Conservation (phyloP, 331 rosid species). For the Malus hybrid region DNA sequence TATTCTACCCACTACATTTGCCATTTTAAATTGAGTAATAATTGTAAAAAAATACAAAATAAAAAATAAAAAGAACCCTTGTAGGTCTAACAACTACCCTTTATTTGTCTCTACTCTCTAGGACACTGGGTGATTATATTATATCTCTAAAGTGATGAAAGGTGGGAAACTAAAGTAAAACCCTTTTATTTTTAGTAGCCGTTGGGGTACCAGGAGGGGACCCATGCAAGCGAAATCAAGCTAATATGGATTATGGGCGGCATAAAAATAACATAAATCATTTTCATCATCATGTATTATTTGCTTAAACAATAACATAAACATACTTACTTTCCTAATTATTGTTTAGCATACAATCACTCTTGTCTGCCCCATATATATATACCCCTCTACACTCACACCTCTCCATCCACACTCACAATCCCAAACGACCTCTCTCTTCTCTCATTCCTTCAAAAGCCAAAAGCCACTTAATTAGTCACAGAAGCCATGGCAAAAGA, state of each 20-base stretch:
- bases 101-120: not conserved
- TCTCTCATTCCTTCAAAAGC: not conserved
- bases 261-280: slow-evolving; percentile 15
- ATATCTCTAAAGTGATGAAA: not conserved
- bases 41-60: not conserved
- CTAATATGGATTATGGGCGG: slow-evolving; percentile 42
- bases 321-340: slow-evolving; percentile 1
- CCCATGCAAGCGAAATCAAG: slow-evolving; percentile 63
- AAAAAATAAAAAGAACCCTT: too few species aligned
- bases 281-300: not conserved
- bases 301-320: not conserved
- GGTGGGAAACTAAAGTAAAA: not conserved
- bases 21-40: not conserved
- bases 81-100: not conserved
- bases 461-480: not conserved
- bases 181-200: slow-evolving; percentile 13
- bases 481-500: slow-evolving; percentile 50
- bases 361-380: slow-evolving; percentile 21
- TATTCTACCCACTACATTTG: not conserved
- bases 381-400: slow-evolving; percentile 11
- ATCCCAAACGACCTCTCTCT: too few species aligned
- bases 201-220: slow-evolving; percentile 36
- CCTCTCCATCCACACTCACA: not conserved
- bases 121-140: too few species aligned
- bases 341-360: slow-evolving; percentile 1